Base-by-base conservation (phyloP, 225 moss, liverwort and hornwort species). In the Physcomitrium patens region DNA sequence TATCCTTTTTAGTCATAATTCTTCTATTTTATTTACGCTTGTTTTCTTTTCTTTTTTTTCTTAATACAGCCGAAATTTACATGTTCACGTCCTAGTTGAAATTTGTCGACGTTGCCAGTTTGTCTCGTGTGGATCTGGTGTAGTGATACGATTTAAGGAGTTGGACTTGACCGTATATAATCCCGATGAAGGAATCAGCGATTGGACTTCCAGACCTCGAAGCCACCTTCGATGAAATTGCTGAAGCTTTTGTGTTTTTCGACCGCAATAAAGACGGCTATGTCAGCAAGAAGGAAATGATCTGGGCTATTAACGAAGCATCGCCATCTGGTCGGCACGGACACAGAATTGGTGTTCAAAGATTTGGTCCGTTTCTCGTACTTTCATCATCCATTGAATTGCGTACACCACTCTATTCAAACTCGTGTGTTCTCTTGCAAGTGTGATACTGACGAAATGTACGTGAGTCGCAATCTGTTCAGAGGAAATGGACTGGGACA, bases 401-500 rank as follows among this genome's bases (percentile, higher is more conserved):
- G 23, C 23, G 31, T 65, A 31, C 55, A 48, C 47, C 20, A 70
- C 45, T 17, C 28, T 45, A 65, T 3, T 55, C 26, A 14, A 42
- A 16, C 77, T 78, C 70, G 46, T 74, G 60, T 50, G 22, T n/a
- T 22, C 46, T 31, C 2, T 47, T 74, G 24, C 19, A 23, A 51
- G 2, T 53, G 62, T 68, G 28, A 43, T n/a, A 31, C 68, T 83
- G 63, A 83, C 42, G 22, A 67, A 60, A 57, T 18, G 23, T 60
- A 41, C 56, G 18, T 37, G 74, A 27, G 17, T 77, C 14, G 68
- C 59, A 49, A 41, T 14, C 51, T 72, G 59, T 88, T 74, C 87
- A 93, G 92, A 95, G 85, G 95, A 95, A 76, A 95, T 95, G 95
- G 95, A 95, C 44, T 95, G 95, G 95, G 95, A 95, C 67, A 86